Conservation (phyloP, 2,329 filamentous ascomycete genomes). For the Monosporascus sp. region DNA sequence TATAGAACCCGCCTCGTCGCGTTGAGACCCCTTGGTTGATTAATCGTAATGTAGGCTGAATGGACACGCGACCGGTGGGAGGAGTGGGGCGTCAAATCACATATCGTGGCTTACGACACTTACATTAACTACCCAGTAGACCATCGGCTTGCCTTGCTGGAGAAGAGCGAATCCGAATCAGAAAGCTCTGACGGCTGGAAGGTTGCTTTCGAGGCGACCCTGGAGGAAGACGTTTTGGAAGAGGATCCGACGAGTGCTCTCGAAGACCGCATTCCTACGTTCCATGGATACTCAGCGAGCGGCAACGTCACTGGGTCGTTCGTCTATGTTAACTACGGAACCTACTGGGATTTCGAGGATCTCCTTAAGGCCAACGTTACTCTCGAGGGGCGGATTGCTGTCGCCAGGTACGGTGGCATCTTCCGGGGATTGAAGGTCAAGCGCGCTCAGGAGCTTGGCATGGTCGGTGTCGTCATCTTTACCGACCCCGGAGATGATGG, state of each 20-base stretch:
- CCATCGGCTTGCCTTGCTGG: constrained; percentile 62
- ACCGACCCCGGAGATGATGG: constrained; percentile 88
- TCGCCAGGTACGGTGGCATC: constrained; percentile 78
- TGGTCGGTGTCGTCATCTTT: constrained; percentile 81
- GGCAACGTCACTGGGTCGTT: constrained; percentile 86
- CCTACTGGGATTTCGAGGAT: constrained; percentile 79
- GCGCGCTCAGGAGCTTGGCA: constrained; percentile 83
- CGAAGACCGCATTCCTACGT: constrained; percentile 72
- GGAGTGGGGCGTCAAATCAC: constrained; percentile 60
- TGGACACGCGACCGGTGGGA: constrained; percentile 74
- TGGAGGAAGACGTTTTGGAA: constrained; percentile 79
- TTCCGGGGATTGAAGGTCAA: constrained; percentile 92
- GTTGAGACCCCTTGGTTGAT: no score
- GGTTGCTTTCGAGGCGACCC: constrained; percentile 69
- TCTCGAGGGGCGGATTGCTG: constrained; percentile 77
- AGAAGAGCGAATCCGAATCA: constrained; percentile 36
- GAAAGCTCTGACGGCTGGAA: constrained; percentile 40
- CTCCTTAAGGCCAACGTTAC: constrained; percentile 68
- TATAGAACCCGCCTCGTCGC: constrained; percentile 15
- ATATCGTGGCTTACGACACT: constrained; percentile 66
- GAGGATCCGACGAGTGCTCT: constrained; percentile 76
- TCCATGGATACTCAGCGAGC: constrained; percentile 90
- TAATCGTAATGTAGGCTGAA: constrained; percentile 40
- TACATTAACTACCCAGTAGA: constrained; percentile 74
- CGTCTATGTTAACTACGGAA: constrained; percentile 89